Evolutionary conservation across 2,329 filamentous ascomycete species (phyloP), one percentile per base, ranked within the genome.

Genomic region (Aspergillus sp.): DNA sequence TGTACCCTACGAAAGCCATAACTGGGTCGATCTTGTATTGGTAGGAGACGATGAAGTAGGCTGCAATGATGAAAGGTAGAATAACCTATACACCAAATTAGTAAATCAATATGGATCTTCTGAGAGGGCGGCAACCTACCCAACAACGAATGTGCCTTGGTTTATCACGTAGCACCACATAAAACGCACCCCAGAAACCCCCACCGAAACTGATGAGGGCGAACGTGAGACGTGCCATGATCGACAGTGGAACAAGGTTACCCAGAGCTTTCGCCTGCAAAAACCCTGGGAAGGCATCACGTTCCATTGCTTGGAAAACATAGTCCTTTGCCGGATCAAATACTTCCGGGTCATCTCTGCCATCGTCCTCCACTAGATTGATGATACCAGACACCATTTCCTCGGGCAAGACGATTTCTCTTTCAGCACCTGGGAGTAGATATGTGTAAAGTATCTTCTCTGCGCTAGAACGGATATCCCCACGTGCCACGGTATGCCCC

Each of bases 391-490:
- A 84, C 0, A 93, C 89, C 70, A 98, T 96, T 35, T 87, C 87
- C 60, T 93, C 89, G 0, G 95, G 93, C 6, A 99, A 84, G 47
- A 93, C 92, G 65, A 99, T 98, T 76, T 99, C 95, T 66, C 96
- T 87, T 78, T 99, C 95, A 0, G 95, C 91, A n/a, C 92, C 93
- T 0, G 93, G 92, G 2, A 99, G 85, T 6, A 99, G 82, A 71
- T 95, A 99, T 1, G 93, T 98, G 78, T 97, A 99, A n/a, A 99
- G 84, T 51, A 99, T 97, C 82, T 96, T 97, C 79, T 98, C 95
- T 0, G 96, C 96, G 3, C 91, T 96, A 9, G 92, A 90, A 57
- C 92, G 86, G 66, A 99, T 92, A 70, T 99, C 95, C 62, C 91
- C 86, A 62, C 95, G 85, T n/a, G 89, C 86, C 44, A 97, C 91